A percentile compares a stretch with the other conserved stretches of the same genome.
Evolutionary conservation across 129 eudicot genomes (phyloP).

Genomic region (Helianthus tuberosus): DNA sequence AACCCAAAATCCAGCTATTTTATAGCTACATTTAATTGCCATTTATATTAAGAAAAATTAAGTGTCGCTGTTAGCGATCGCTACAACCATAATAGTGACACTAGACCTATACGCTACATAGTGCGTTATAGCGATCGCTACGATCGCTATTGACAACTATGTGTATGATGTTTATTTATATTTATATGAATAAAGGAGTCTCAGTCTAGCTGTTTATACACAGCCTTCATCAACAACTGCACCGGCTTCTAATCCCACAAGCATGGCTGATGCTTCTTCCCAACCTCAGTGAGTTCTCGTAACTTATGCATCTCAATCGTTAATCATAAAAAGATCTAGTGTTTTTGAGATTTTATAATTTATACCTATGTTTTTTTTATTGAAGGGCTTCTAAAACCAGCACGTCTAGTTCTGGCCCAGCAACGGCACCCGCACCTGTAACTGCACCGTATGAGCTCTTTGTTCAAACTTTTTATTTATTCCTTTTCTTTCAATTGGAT

Average conservation of each 20-base stretch:
- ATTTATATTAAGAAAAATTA: too few species aligned
- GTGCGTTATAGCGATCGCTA: too few species aligned
- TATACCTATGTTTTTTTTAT: slow-evolving; percentile 5
- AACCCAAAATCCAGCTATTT: too few species aligned
- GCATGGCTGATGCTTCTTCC: slow-evolving; percentile 43
- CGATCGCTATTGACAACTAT: too few species aligned
- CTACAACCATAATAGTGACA: too few species aligned
- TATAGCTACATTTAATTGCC: too few species aligned
- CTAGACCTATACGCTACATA: too few species aligned
- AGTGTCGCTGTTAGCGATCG: too few species aligned
- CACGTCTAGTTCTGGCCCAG: slow-evolving; percentile 49
- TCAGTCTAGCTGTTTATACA: slow-evolving; percentile 18
- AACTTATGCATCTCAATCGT: not conserved
- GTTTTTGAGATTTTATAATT: slow-evolving; percentile 10
- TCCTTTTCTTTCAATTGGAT: not conserved
- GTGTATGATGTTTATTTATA: not conserved
- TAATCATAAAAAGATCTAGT: not conserved
- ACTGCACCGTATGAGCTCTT: slow-evolving; percentile 40
- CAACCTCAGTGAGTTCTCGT: slow-evolving; percentile 52
- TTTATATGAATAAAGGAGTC: slow-evolving; percentile 17
- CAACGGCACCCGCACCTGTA: slow-evolving; percentile 31
- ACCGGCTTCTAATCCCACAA: slow-evolving; percentile 46
- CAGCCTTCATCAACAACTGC: slow-evolving; percentile 62
- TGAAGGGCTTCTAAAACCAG: slow-evolving; percentile 51
- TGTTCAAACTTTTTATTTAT: not conserved